phyloP scores from a whole-genome alignment of 2,329 filamentous ascomycete genomes.

The Rutstroemia sp. region DNA sequence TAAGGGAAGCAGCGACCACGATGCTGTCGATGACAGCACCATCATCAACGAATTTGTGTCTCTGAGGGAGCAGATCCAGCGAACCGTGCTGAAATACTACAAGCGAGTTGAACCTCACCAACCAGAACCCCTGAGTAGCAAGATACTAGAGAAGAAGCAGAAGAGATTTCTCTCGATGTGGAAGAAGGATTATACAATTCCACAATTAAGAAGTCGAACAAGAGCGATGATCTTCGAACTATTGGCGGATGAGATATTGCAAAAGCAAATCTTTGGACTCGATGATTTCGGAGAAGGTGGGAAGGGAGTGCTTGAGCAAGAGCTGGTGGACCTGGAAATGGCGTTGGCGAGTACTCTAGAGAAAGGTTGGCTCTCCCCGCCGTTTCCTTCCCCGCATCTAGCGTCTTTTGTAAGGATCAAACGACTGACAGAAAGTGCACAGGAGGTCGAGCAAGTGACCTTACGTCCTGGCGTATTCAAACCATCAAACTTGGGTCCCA shows the following conservation, averaged over 20 bases:
- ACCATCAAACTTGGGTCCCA: slow-evolving; percentile 2
- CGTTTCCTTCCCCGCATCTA: neutral
- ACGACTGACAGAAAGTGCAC: neutral
- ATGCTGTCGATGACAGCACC: neutral
- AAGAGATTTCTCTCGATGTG: slow-evolving; percentile 1
- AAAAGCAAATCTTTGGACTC: slow-evolving; percentile 5
- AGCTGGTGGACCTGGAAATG: slow-evolving; percentile 4
- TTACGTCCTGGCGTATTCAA: slow-evolving; percentile 9
- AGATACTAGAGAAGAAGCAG: neutral
- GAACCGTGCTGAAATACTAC: slow-evolving; percentile 2
- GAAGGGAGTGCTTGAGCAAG: neutral
- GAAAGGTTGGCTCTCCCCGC: neutral
- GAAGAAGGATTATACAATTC: neutral
- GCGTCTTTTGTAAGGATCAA: neutral
- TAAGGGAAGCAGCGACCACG: neutral
- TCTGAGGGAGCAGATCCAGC: slow-evolving; percentile 9
- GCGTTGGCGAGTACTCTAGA: neutral
- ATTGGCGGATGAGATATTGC: slow-evolving; percentile 1
- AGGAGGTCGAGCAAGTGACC: neutral
- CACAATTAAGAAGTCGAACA: slow-evolving; percentile 4
- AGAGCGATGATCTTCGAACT: slow-evolving; percentile 4
- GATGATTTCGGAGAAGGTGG: neutral
- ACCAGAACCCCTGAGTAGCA: neutral
- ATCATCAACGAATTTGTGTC: neutral
- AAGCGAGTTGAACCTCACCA: neutral